These are phyloP conservation scores for Neurospora crassa DNA, from an alignment of 2,329 filamentous ascomycete genomes.

Conservation along the genomic window DNA sequence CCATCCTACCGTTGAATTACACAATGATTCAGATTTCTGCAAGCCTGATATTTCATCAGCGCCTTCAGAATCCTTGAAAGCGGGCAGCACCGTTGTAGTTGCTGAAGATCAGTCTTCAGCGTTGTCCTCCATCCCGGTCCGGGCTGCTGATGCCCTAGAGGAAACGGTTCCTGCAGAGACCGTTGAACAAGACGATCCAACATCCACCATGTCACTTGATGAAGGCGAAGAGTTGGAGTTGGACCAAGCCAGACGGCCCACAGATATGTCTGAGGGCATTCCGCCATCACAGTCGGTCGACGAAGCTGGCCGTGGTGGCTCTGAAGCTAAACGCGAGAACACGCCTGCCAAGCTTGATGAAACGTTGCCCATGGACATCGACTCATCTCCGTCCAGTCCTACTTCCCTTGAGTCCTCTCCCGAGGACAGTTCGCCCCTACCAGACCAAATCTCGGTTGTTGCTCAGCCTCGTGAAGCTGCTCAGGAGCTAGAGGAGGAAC, in stretches of 20 bases:
- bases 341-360: slow-evolving; percentile 7
- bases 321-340: background rate
- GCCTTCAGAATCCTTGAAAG: background rate
- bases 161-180: background rate
- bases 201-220: background rate
- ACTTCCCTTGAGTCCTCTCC: slow-evolving; percentile 9
- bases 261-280: background rate
- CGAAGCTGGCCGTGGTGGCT: background rate
- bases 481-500: slow-evolving; percentile 20
- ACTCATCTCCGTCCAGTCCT: slow-evolving; percentile 15
- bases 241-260: background rate
- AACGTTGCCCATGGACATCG: slow-evolving; percentile 16
- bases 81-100: background rate
- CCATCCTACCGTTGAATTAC: background rate
- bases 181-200: background rate
- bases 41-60: background rate
- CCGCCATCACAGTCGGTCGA: background rate
- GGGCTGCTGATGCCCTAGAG: background rate
- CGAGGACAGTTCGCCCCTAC: slow-evolving; percentile 12
- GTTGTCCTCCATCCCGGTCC: background rate
- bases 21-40: background rate
- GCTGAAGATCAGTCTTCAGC: background rate
- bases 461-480: slow-evolving; percentile 16
- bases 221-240: background rate
- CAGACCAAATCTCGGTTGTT: slow-evolving; percentile 24